Evolutionary conservation across 495 filamentous ascomycete genomes (phyloP).

Genomic region (Trichoderma asperelloides): DNA sequence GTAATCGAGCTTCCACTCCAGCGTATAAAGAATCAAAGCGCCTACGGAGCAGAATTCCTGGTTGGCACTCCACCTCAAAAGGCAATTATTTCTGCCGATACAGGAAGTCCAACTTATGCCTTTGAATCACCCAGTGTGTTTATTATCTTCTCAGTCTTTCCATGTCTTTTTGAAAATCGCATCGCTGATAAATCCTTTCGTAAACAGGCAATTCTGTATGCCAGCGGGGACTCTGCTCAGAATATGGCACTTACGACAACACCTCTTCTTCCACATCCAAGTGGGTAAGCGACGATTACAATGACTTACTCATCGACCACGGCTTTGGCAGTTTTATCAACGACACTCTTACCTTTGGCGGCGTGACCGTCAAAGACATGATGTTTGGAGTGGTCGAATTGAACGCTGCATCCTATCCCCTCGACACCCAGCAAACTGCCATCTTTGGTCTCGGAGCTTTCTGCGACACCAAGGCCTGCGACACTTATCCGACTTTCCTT

Average conservation of each 20-base stretch:
- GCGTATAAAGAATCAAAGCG: neutral
- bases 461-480: neutral
- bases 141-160: neutral
- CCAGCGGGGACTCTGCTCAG: neutral
- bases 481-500: neutral
- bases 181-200: neutral
- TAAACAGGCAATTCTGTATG: neutral
- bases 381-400: neutral
- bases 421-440: neutral
- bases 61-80: neutral
- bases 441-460: neutral
- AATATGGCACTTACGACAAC: neutral
- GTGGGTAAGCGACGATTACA: neutral
- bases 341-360: neutral
- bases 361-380: neutral
- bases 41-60: neutral
- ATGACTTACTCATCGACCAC: neutral
- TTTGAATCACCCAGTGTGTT: neutral
- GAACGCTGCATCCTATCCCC: neutral
- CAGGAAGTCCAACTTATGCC: neutral
- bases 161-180: neutral
- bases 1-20: neutral
- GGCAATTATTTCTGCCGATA: neutral
- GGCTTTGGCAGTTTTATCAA: neutral
- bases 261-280: neutral